These are phyloP conservation scores for Mikania micrantha DNA, from an alignment of 129 eudicot genomes.

Conservation along the genomic window DNA sequence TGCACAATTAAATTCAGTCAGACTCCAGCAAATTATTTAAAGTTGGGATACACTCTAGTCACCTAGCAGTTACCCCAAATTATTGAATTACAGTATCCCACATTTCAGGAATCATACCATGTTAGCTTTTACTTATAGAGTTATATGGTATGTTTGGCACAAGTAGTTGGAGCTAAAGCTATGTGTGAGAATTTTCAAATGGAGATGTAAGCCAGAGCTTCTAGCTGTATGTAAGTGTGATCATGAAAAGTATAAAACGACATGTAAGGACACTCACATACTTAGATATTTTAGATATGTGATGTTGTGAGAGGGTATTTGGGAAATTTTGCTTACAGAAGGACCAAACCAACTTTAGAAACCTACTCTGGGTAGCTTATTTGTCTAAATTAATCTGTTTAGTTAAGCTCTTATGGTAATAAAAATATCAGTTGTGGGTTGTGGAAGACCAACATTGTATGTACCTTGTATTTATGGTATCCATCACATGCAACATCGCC, in stretches of 20 bases:
- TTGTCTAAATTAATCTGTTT: not conserved
- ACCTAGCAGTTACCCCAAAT: not conserved
- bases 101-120: not conserved
- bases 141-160: not conserved
- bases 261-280: no score
- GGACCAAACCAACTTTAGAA: not conserved
- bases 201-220: not conserved
- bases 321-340: not conserved
- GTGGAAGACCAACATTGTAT: not conserved
- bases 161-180: not conserved
- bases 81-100: not conserved
- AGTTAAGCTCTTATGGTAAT: not conserved
- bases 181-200: no score
- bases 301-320: not conserved
- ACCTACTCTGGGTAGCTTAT: not conserved
- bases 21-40: not conserved
- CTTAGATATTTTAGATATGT: no score
- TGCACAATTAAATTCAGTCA: slow-evolving; percentile 13
- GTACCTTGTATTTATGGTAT: slow-evolving; percentile 87
- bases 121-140: not conserved
- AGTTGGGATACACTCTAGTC: not conserved
- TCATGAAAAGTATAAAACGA: no score
- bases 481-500: slow-evolving; percentile 77
- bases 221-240: not conserved
- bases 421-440: slow-evolving; percentile 1